Conservation (phyloP, 176 grass and related monocot genomes). For the Urochloa ruziziensis region DNA sequence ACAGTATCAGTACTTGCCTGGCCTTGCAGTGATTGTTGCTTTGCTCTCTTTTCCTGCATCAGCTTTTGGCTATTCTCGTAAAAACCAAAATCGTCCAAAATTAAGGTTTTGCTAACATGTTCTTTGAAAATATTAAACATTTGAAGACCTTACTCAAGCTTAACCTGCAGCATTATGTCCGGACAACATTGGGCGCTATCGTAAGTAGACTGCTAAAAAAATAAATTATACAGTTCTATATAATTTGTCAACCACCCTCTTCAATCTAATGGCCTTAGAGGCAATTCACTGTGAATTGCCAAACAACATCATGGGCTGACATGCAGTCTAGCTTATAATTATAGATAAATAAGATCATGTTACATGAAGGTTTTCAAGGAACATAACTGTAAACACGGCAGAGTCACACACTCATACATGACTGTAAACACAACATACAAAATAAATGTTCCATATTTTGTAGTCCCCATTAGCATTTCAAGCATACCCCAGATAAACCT, state of each 20-base stretch:
- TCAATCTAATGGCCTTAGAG: too few relatives aligned
- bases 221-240: background rate
- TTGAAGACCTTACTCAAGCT: slow-evolving; percentile 89
- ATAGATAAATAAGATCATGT: background rate
- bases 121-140: slow-evolving; percentile 97
- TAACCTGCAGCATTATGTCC: slow-evolving; percentile 63
- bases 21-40: slow-evolving; percentile 63
- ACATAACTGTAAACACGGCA: background rate
- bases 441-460: background rate
- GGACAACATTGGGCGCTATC: background rate
- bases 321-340: background rate
- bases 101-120: slow-evolving; percentile 68
- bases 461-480: background rate
- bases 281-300: background rate
- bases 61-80: slow-evolving; percentile 88
- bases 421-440: background rate
- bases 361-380: background rate
- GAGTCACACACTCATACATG: background rate
- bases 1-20: slow-evolving; percentile 56
- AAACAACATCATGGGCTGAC: too few relatives aligned
- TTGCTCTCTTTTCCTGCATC: slow-evolving; percentile 88
- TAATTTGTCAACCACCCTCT: background rate
- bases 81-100: slow-evolving; percentile 92
- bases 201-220: background rate
- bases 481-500: background rate